Percentiles rank a stretch among this genome's conserved stretches.
Evolutionary conservation across 1,284 basidiomycete species (phyloP).

Genomic region (Sporisorium exsertum): DNA sequence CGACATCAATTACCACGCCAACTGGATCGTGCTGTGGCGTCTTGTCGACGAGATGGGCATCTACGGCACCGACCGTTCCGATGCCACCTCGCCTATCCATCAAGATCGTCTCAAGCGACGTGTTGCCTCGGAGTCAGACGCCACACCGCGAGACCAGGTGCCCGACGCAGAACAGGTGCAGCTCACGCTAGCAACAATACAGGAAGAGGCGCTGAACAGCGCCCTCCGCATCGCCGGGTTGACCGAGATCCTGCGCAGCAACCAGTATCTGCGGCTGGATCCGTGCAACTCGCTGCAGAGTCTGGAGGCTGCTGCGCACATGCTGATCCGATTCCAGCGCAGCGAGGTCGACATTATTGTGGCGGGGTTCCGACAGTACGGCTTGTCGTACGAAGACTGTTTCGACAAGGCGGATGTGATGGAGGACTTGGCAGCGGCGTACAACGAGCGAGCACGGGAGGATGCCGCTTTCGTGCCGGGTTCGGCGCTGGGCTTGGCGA

Average conservation of each 20-base stretch:
- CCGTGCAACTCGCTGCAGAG: slow-evolving; percentile 47
- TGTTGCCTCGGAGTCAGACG: not conserved
- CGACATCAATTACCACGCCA: slow-evolving; percentile 86
- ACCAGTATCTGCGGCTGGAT: slow-evolving; percentile 58
- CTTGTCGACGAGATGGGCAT: slow-evolving; percentile 83
- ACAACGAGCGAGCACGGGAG: slow-evolving; percentile 32
- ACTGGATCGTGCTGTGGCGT: slow-evolving; percentile 75
- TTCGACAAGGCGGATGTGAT: slow-evolving; percentile 79
- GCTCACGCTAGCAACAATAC: slow-evolving; percentile 22
- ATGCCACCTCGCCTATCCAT: slow-evolving; percentile 40
- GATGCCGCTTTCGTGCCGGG: slow-evolving; percentile 43
- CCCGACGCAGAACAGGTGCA: slow-evolving; percentile 53
- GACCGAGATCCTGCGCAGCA: slow-evolving; percentile 72
- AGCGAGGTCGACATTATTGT: slow-evolving; percentile 83
- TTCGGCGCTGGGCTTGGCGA: slow-evolving; percentile 35
- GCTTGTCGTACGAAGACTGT: slow-evolving; percentile 77
- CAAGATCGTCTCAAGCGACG: slow-evolving; percentile 30
- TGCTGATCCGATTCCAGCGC: slow-evolving; percentile 54
- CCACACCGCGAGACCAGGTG: slow-evolving; percentile 17
- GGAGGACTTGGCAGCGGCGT: slow-evolving; percentile 43
- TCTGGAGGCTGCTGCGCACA: slow-evolving; percentile 36
- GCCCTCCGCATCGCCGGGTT: slow-evolving; percentile 86
- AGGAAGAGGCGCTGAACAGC: slow-evolving; percentile 83
- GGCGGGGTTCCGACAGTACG: slow-evolving; percentile 85
- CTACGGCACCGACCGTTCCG: slow-evolving; percentile 40